Evolutionary conservation across 2,329 filamentous ascomycete genomes (phyloP).

Genomic region (Ophiostoma piceae): DNA sequence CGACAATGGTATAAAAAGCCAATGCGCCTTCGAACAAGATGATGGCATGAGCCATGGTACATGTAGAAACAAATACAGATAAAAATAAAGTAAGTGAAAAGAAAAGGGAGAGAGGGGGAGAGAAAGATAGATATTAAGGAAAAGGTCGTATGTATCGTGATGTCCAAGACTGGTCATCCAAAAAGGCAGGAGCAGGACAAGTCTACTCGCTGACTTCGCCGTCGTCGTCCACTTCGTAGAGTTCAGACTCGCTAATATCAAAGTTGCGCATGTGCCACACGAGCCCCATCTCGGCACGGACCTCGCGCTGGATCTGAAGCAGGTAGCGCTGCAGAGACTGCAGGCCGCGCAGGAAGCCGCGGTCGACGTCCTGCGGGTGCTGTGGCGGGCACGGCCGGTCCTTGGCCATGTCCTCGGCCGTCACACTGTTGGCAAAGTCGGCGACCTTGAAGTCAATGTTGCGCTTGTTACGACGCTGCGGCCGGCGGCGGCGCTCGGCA

Average conservation of each 20-base stretch:
- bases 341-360: slow-evolving; percentile 82
- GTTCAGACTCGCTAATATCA: slow-evolving; percentile 17
- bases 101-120: neutral
- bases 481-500: slow-evolving; percentile 22
- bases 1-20: slow-evolving; percentile 19
- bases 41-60: slow-evolving; percentile 12
- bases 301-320: slow-evolving; percentile 75
- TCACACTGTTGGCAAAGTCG: slow-evolving; percentile 97
- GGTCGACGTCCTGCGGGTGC: slow-evolving; percentile 74
- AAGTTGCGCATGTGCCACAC: slow-evolving; percentile 24
- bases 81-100: slow-evolving; percentile 2
- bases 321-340: slow-evolving; percentile 78
- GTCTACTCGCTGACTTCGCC: slow-evolving; percentile 34
- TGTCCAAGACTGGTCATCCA: neutral
- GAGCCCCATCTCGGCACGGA: slow-evolving; percentile 51
- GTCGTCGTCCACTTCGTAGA: slow-evolving; percentile 30
- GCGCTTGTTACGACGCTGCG: slow-evolving; percentile 39
- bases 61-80: slow-evolving; percentile 9
- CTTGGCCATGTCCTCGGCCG: slow-evolving; percentile 67
- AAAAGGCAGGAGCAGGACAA: neutral
- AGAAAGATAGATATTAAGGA: neutral
- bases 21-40: slow-evolving; percentile 19
- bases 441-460: slow-evolving; percentile 93
- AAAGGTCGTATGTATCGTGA: neutral
- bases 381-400: slow-evolving; percentile 70